Conservation (phyloP, 129 eudicot genomes). For the Flaveria trinervia region DNA sequence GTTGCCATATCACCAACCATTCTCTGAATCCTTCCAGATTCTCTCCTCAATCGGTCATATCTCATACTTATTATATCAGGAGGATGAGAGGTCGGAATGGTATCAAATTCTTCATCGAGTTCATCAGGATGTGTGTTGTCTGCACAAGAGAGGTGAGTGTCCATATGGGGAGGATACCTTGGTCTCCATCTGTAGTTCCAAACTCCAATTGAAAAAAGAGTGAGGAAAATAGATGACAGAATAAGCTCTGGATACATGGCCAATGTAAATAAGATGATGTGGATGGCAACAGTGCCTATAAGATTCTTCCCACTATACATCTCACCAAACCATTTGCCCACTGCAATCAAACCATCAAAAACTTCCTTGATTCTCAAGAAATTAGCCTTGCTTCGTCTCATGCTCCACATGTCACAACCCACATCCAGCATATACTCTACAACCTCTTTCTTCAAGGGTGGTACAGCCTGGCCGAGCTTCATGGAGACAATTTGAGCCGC, state of each 20-base stretch:
- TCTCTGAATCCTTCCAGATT: conserved; percentile 45
- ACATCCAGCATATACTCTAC: conserved; percentile 51
- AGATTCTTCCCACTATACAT: conserved; percentile 49
- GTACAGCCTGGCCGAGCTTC: conserved; percentile 28
- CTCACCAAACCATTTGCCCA: conserved; percentile 39
- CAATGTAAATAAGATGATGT: conserved; percentile 34
- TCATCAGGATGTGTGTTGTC: conserved; percentile 34
- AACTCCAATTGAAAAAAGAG: conserved; percentile 37
- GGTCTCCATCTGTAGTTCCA: conserved; percentile 43
- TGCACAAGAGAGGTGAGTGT: conserved; percentile 41
- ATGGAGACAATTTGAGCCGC: conserved; percentile 38
- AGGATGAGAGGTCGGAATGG: conserved; percentile 38
- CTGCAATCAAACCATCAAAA: conserved; percentile 31
- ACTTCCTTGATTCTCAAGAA: conserved; percentile 39
- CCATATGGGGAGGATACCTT: conserved; percentile 45
- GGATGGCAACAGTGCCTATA: conserved; percentile 27
- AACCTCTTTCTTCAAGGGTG: conserved; percentile 47
- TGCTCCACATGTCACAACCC: conserved; percentile 44
- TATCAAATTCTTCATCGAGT: conserved; percentile 7
- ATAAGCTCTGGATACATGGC: conserved; percentile 35
- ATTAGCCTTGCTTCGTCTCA: conserved; percentile 46
- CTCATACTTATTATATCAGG: conserved; percentile 38
- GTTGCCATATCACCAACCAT: conserved; percentile 50
- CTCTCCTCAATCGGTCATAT: conserved; percentile 42
- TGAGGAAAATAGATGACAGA: conserved; percentile 41